These are phyloP conservation scores for Beauveria medogensis DNA, from an alignment of 2,329 filamentous ascomycete genomes.

Conservation along the genomic window DNA sequence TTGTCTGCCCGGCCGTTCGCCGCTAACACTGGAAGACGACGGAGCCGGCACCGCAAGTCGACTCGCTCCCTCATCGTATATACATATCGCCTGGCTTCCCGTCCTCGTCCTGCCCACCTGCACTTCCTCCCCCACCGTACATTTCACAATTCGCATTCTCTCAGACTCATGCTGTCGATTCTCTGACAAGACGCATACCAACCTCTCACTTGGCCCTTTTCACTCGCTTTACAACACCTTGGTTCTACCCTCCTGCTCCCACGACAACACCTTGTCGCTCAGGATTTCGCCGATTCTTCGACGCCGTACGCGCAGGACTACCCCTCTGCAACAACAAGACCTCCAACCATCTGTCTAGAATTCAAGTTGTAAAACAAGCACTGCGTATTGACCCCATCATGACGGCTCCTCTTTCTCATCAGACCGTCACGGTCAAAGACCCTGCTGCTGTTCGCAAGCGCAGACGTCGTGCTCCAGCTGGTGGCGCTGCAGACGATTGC, in stretches of 20 bases:
- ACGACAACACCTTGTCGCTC: neutral
- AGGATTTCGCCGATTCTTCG: neutral
- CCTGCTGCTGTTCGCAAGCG: conserved; percentile 55
- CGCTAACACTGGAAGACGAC: conserved; percentile 3
- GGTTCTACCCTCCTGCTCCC: neutral
- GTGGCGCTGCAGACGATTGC: conserved; percentile 88
- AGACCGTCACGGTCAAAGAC: conserved; percentile 39
- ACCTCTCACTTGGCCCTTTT: neutral
- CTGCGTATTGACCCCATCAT: conserved; percentile 24
- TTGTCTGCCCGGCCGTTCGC: conserved; percentile 6
- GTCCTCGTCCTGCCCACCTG: conserved; percentile 10
- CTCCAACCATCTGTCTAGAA: neutral
- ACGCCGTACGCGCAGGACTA: neutral
- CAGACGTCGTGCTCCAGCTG: conserved; percentile 78
- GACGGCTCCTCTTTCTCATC: conserved; percentile 41
- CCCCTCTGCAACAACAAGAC: neutral
- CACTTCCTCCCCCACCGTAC: neutral
- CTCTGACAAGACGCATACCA: neutral
- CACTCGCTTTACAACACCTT: conserved; percentile 2
- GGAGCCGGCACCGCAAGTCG: conserved; percentile 6
- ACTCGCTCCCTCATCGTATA: conserved; percentile 13
- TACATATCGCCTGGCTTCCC: conserved; percentile 19
- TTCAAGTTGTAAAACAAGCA: neutral
- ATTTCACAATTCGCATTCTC: conserved; percentile 1
- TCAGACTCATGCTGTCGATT: neutral